Evolutionary conservation across 768 basidiomycete species (phyloP).

Genomic region (Polyporus arcularius): DNA sequence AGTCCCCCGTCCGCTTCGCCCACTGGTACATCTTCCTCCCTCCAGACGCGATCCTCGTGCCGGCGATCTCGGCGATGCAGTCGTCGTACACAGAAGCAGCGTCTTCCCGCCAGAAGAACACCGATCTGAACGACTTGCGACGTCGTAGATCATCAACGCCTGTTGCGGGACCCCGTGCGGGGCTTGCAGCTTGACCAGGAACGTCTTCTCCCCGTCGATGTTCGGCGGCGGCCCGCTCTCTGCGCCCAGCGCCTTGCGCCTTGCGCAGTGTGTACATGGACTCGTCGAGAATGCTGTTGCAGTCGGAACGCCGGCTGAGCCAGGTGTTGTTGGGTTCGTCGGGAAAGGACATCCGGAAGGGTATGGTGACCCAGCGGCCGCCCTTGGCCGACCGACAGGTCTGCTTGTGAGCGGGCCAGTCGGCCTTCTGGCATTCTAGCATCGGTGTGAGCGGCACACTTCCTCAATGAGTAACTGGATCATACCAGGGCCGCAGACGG

Average conservation of each 20-base stretch:
- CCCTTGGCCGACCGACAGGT: constrained; percentile 40
- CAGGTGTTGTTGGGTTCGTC: not conserved
- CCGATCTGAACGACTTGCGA: constrained; percentile 36
- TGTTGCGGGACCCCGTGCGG: not conserved
- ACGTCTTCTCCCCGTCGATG: constrained; percentile 35
- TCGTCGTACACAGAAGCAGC: constrained; percentile 20
- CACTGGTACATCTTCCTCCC: constrained; percentile 30
- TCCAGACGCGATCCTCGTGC: constrained; percentile 15
- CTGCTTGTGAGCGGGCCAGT: constrained; percentile 42
- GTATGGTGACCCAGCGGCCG: constrained; percentile 38
- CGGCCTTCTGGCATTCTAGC: constrained; percentile 19
- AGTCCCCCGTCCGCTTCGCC: constrained; percentile 25
- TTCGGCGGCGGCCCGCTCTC: constrained; percentile 28
- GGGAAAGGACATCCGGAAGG: constrained; percentile 13
- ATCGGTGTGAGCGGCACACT: not conserved
- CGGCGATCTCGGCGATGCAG: constrained; percentile 19
- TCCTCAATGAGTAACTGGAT: not conserved
- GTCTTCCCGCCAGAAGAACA: constrained; percentile 28
- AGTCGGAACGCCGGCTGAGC: constrained; percentile 3
- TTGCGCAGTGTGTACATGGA: constrained; percentile 14
- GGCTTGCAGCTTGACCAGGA: constrained; percentile 42
- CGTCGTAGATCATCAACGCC: constrained; percentile 40
- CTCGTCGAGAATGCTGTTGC: constrained; percentile 21
- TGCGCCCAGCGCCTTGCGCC: too few relatives aligned
- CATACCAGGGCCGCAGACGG: constrained; percentile 37